Base-by-base conservation (phyloP, 352 stramenopile species). In the Pythium plurisporium region DNA sequence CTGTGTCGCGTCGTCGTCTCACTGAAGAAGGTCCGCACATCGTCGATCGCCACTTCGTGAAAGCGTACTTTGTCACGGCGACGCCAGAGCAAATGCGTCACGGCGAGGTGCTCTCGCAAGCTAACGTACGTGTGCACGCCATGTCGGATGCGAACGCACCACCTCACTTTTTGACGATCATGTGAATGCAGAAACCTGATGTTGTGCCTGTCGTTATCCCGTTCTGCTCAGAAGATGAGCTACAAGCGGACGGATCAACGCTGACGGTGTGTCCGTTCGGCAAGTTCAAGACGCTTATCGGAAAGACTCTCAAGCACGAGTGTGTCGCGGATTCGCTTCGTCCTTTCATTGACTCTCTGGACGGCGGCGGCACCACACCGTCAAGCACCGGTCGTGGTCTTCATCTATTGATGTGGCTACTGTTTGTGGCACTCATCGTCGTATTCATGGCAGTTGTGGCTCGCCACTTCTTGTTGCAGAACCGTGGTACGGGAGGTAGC, bases 11-110 rank as follows among this genome's bases (percentile, higher is more conserved):
- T 29, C 55, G 58, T 22, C 57, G 45, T 10, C 58, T 65, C 17
- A 26, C 5, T 33, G 26, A n/a, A 7, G 23, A 44, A 4, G 23
- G 2, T 14, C 25, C 38, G 4, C 10, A 37, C 15, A 64, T 64
- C 11, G 52, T 62, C n/a, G 72, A 65, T 38, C 61, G 69, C 44
- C 83, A 79, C 46, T 89, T 77, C 59, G 70, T 91, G 45, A 82
- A 91, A 40, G 55, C 76, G 27, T 91, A 75, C 57, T 91, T 91
- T 40, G 69, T 91, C 30, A 67, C 79, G 0, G 82, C 82, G 31
- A 82, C 79, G 14, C 82, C 82, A 23, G 53, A 79, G 34, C 82
- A 91, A 63, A 91, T 91, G 70, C 79, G 82, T 49, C 59, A 80
- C 27, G 77, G 66, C 22, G 69, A 87, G 25, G 41, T 67, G n/a